Evolutionary conservation across 768 basidiomycete species (phyloP).

Genomic region (Dentipellis fragilis): DNA sequence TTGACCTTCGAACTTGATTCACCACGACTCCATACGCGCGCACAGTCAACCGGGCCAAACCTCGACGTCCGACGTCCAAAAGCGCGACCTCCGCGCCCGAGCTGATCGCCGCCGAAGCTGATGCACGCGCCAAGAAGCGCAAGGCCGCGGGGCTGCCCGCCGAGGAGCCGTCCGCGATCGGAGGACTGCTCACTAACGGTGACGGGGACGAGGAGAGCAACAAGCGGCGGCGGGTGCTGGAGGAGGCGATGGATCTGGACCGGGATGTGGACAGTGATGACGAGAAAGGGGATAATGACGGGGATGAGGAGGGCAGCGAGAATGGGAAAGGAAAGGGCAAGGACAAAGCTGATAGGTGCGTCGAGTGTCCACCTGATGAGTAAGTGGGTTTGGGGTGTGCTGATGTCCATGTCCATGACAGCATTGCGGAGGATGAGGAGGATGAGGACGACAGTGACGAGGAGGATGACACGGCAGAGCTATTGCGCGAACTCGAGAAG

Average conservation of each 20-base stretch:
- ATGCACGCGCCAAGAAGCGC: conserved; percentile 81
- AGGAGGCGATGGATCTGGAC: conserved; percentile 81
- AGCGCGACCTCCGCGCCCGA: conserved; percentile 77
- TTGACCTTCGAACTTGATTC: too few relatives aligned
- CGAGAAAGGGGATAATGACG: conserved; percentile 29
- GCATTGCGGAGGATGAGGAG: conserved; percentile 26
- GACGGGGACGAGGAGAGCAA: conserved; percentile 56
- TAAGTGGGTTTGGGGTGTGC: background rate
- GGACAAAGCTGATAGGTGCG: conserved; percentile 39
- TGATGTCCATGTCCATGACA: background rate
- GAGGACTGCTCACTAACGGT: conserved; percentile 19
- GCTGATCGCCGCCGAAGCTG: conserved; percentile 75
- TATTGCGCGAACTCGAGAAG: conserved; percentile 95
- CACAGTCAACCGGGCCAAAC: conserved; percentile 85
- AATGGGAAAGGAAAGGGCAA: conserved; percentile 26
- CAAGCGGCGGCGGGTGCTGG: conserved; percentile 81
- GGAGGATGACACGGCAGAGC: conserved; percentile 88
- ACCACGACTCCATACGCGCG: too few relatives aligned
- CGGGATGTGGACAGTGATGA: conserved; percentile 82
- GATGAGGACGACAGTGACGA: conserved; percentile 53
- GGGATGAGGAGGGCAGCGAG: conserved; percentile 27
- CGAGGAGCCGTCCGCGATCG: conserved; percentile 30
- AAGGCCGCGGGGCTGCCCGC: conserved; percentile 69
- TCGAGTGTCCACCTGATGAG: background rate
- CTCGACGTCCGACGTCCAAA: conserved; percentile 62